Conservation (phyloP, 2,329 filamentous ascomycete species). For the Zasmidium cellare region DNA sequence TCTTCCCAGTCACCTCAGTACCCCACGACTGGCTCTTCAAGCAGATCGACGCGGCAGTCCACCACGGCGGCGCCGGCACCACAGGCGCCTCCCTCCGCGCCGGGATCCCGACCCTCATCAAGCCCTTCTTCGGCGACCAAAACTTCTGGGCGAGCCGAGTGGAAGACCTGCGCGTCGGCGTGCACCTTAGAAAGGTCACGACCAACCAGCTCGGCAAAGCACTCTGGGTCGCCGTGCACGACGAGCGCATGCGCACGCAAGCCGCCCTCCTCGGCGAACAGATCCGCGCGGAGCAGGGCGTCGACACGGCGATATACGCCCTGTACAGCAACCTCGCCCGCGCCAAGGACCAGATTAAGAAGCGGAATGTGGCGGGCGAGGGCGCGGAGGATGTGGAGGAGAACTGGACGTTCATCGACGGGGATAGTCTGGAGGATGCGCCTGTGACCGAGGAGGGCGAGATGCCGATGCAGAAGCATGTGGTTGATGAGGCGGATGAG, state of each 20-base stretch:
- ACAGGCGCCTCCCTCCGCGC: slow-evolving; percentile 90
- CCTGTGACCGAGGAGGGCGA: slow-evolving; percentile 9
- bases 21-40: slow-evolving; percentile 96
- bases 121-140: slow-evolving; percentile 97
- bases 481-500: neutral
- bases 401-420: slow-evolving; percentile 82
- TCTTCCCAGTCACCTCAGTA: slow-evolving; percentile 83
- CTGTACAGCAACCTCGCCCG: slow-evolving; percentile 96
- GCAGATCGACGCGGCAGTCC: slow-evolving; percentile 89
- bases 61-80: slow-evolving; percentile 92
- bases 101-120: slow-evolving; percentile 89
- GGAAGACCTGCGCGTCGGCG: slow-evolving; percentile 89
- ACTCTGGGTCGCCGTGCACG: slow-evolving; percentile 87
- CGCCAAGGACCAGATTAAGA: slow-evolving; percentile 76
- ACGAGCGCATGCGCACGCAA: slow-evolving; percentile 86
- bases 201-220: slow-evolving; percentile 81
- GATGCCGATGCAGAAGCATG: slow-evolving; percentile 1
- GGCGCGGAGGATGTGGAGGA: slow-evolving; percentile 33
- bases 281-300: slow-evolving; percentile 88
- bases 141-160: slow-evolving; percentile 92
- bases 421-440: slow-evolving; percentile 49
- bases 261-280: slow-evolving; percentile 78
- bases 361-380: slow-evolving; percentile 8
- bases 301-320: slow-evolving; percentile 84
- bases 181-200: slow-evolving; percentile 85